Evolutionary conservation across 176 grass and related monocot genomes (phyloP).

Genomic region (Puya raimondii): DNA sequence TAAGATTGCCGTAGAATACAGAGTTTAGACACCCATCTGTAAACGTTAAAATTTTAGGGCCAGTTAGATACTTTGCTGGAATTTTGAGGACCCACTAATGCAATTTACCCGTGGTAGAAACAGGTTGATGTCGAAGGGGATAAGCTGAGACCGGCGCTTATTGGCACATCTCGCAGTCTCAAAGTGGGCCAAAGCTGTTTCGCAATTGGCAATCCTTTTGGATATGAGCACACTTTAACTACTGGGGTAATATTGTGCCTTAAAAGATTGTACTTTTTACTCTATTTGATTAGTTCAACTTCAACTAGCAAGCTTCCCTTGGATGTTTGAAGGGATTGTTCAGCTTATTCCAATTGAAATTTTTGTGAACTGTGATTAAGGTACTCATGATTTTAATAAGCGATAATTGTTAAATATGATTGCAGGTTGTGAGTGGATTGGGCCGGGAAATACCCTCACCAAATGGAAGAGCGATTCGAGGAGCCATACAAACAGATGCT

Average conservation of each 20-base stretch:
- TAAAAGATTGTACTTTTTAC: not conserved
- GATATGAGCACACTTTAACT: slow-evolving; percentile 77
- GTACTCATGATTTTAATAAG: not conserved
- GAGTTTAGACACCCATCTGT: too few relatives aligned
- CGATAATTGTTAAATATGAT: slow-evolving; percentile 18
- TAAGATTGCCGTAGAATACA: not conserved
- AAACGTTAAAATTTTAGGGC: not conserved
- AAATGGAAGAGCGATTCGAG: slow-evolving; percentile 52
- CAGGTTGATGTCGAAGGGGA: slow-evolving; percentile 50
- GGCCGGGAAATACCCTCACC: slow-evolving; percentile 80
- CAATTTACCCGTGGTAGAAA: too few relatives aligned
- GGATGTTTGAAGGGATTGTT: too few relatives aligned
- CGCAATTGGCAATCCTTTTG: slow-evolving; percentile 83
- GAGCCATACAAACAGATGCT: slow-evolving; percentile 84
- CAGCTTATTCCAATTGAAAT: not conserved
- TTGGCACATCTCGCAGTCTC: slow-evolving; percentile 54
- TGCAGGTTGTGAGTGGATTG: slow-evolving; percentile 65
- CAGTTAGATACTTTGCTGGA: too few relatives aligned
- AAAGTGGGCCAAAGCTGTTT: slow-evolving; percentile 84
- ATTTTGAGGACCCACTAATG: too few relatives aligned
- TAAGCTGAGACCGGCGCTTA: slow-evolving; percentile 44
- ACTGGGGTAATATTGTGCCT: slow-evolving; percentile 41
- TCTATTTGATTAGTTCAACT: too few relatives aligned
- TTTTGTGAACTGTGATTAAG: not conserved
- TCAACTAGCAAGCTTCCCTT: too few relatives aligned